A percentile compares a stretch with the other conserved stretches of the same genome.
These are phyloP conservation scores for Metschnikowia corniflorae DNA, from an alignment of 805 yeast species.

Conservation along the genomic window DNA sequence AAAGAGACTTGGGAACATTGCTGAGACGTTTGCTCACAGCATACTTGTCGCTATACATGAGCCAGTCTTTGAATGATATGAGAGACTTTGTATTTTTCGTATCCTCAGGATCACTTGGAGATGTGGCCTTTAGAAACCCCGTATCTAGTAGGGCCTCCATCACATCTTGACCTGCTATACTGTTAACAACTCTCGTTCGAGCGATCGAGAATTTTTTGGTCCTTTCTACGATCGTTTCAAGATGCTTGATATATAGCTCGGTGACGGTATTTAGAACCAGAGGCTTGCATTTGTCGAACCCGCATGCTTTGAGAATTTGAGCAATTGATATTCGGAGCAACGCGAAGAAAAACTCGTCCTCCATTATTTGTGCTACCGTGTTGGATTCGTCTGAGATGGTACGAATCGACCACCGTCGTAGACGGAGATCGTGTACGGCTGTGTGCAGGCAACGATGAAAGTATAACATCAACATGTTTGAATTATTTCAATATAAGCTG, in stretches of 20 bases:
- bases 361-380: too few relatives aligned
- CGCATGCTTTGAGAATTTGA: slow-evolving; percentile 70
- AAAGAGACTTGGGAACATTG: slow-evolving; percentile 29
- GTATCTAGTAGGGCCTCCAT: slow-evolving; percentile 64
- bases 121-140: slow-evolving; percentile 55
- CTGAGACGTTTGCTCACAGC: slow-evolving; percentile 23
- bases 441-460: too few relatives aligned
- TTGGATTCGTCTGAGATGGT: too few relatives aligned
- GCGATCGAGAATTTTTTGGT: slow-evolving; percentile 47
- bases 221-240: slow-evolving; percentile 51
- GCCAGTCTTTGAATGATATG: slow-evolving; percentile 39
- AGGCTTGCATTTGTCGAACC: slow-evolving; percentile 78
- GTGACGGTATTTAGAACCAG: slow-evolving; percentile 70
- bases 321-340: slow-evolving; percentile 39
- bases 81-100: slow-evolving; percentile 33
- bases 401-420: too few relatives aligned
- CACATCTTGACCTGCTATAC: slow-evolving; percentile 60
- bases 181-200: slow-evolving; percentile 33
- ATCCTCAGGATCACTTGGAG: slow-evolving; percentile 45
- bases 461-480: too few relatives aligned
- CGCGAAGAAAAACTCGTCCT: slow-evolving; percentile 38
- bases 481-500: too few relatives aligned
- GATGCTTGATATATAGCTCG: slow-evolving; percentile 66
- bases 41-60: slow-evolving; percentile 27
- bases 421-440: too few relatives aligned